phyloP scores from a whole-genome alignment of 2,329 filamentous ascomycete species.

The Sporothrix sp. region DNA sequence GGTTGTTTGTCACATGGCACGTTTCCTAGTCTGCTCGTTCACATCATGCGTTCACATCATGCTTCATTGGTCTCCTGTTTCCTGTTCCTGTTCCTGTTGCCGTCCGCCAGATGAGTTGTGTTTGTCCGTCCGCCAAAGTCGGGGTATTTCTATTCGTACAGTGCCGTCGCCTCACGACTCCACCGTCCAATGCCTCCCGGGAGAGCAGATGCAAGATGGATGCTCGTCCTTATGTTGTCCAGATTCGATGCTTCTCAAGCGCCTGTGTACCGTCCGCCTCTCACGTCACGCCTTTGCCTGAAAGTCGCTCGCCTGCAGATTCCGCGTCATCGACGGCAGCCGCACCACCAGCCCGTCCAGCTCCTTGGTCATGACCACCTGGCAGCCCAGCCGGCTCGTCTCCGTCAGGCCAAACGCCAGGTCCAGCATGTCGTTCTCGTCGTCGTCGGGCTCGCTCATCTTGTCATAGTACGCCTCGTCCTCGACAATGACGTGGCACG shows the following conservation, averaged over 20 bases:
- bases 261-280: too few relatives aligned
- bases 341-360: constrained; percentile 78
- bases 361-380: constrained; percentile 85
- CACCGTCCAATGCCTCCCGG: neutral
- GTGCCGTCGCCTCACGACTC: neutral
- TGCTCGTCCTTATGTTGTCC: too few relatives aligned
- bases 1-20: neutral
- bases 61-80: neutral
- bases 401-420: constrained; percentile 83
- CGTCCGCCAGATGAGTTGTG: constrained; percentile 5
- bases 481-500: constrained; percentile 79
- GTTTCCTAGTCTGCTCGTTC: neutral
- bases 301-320: constrained; percentile 93
- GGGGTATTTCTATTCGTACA: constrained; percentile 4
- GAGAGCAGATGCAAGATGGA: neutral
- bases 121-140: neutral
- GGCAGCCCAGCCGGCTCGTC: constrained; percentile 74
- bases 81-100: neutral
- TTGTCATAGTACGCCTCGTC: constrained; percentile 65
- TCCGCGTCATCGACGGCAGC: constrained; percentile 88
- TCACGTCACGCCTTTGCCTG: constrained; percentile 30
- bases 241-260: too few relatives aligned
- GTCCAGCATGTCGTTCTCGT: constrained; percentile 86
- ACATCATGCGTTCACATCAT: too few relatives aligned
- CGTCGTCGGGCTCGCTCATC: constrained; percentile 68